Conservation (phyloP, 192 early-diverging fungal species). For the Podila horticola region DNA sequence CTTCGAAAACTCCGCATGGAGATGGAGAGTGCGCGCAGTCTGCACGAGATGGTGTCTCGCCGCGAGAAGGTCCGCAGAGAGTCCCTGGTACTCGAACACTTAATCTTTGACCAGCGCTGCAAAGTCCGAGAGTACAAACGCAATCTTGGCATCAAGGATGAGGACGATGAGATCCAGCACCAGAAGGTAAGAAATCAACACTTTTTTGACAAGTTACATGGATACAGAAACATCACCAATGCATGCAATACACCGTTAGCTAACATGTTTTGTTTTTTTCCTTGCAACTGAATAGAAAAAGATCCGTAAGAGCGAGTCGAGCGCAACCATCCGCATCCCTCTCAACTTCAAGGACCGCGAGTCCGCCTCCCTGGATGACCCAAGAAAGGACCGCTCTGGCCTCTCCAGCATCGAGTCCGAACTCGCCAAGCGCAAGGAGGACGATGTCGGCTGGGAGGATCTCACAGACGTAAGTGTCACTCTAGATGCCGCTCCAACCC, state of each 20-base stretch:
- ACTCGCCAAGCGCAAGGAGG: constrained; percentile 60
- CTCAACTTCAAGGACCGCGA: constrained; percentile 63
- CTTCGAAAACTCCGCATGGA: constrained; percentile 83
- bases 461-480: constrained; percentile 69
- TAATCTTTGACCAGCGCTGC: constrained; percentile 77
- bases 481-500: no score
- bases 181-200: constrained; percentile 24
- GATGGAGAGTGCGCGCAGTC: constrained; percentile 75
- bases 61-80: constrained; percentile 85
- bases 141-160: constrained; percentile 74
- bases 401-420: constrained; percentile 65
- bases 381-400: constrained; percentile 48
- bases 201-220: background rate
- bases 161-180: constrained; percentile 47
- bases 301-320: constrained; percentile 47
- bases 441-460: constrained; percentile 76
- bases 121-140: constrained; percentile 71
- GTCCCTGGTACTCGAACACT: constrained; percentile 77
- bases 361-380: constrained; percentile 46
- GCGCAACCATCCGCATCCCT: constrained; percentile 71
- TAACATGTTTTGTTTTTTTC: constrained; percentile 2
- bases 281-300: constrained; percentile 35
- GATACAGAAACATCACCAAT: background rate
- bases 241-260: background rate
- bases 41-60: constrained; percentile 83